Conservation (phyloP, 2,329 filamentous ascomycete genomes). For the Calonectria pauciramosa region DNA sequence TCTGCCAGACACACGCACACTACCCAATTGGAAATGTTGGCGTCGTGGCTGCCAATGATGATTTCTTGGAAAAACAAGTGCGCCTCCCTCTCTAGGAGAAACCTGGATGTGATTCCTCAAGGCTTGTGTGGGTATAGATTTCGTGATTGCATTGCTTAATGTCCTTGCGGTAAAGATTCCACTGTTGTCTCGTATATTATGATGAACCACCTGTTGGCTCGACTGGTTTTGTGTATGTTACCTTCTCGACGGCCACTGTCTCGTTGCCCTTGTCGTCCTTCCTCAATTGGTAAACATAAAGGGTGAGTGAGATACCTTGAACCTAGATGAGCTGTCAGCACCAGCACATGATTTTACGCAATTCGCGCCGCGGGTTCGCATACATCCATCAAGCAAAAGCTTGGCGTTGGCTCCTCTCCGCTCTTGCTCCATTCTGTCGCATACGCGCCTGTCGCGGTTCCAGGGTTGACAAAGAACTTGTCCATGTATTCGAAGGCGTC, state of each 20-base stretch:
- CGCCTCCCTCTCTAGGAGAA: constrained; percentile 29
- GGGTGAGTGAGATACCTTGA: constrained; percentile 93
- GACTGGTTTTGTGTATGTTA: constrained; percentile 85
- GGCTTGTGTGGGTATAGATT: constrained; percentile 46
- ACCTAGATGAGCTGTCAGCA: constrained; percentile 69
- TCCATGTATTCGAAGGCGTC: constrained; percentile 82
- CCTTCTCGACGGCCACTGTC: constrained; percentile 87
- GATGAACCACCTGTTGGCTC: constrained; percentile 68
- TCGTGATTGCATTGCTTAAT: constrained; percentile 41
- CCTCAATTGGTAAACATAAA: constrained; percentile 92
- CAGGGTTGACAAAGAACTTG: constrained; percentile 80
- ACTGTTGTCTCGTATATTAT: constrained; percentile 32
- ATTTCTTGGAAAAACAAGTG: constrained; percentile 39
- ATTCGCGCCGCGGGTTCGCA: constrained; percentile 57
- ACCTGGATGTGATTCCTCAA: constrained; percentile 26
- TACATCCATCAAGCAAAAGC: constrained; percentile 98
- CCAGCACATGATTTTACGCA: neutral
- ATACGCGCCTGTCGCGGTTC: constrained; percentile 75
- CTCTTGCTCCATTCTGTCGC: constrained; percentile 69
- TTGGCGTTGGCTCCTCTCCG: constrained; percentile 83
- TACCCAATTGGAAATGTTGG: constrained; percentile 38
- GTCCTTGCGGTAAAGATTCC: constrained; percentile 21
- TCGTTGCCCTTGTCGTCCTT: constrained; percentile 83
- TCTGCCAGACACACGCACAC: constrained; percentile 31
- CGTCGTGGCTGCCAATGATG: constrained; percentile 33